Evolutionary conservation across 495 filamentous ascomycete genomes (phyloP).

Genomic region (Trypethelium eluteriae): DNA sequence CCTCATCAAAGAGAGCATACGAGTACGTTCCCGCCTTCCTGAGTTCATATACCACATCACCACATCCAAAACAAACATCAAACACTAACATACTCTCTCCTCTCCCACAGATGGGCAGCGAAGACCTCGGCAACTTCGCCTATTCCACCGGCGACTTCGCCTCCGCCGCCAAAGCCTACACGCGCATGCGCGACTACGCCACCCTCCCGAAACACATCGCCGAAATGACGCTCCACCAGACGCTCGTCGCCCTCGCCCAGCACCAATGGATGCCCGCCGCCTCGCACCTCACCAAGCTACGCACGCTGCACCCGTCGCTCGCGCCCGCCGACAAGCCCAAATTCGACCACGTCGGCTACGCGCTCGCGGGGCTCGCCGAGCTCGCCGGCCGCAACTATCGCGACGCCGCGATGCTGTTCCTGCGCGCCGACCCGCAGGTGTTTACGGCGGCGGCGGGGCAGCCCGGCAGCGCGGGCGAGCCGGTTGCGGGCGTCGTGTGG

Average conservation of each 20-base stretch:
- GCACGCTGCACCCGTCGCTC: constrained; percentile 49
- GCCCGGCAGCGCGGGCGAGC: not conserved
- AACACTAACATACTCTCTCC: not conserved
- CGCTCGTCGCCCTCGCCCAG: constrained; percentile 60
- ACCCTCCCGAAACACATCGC: constrained; percentile 61
- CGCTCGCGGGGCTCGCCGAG: constrained; percentile 62
- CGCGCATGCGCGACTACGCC: constrained; percentile 67
- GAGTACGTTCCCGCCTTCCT: constrained; percentile 48
- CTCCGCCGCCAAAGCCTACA: constrained; percentile 59
- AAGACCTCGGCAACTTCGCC: constrained; percentile 47
- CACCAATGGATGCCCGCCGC: constrained; percentile 58
- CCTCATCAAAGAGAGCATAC: constrained; percentile 91
- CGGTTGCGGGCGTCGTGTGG: constrained; percentile 30
- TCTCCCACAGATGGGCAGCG: constrained; percentile 60
- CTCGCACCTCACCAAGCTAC: constrained; percentile 62
- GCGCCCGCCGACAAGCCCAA: constrained; percentile 18
- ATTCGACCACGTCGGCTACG: constrained; percentile 31
- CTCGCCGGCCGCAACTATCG: constrained; percentile 57
- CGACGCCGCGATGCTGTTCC: constrained; percentile 67
- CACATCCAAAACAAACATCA: too few species aligned
- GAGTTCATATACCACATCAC: not conserved
- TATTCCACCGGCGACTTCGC: constrained; percentile 55
- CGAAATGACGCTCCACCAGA: constrained; percentile 61
- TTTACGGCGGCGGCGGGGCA: constrained; percentile 42
- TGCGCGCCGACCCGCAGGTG: constrained; percentile 43